Evolutionary conservation across 805 yeast genomes (phyloP).

Genomic region (Hanseniaspora lachancei): DNA sequence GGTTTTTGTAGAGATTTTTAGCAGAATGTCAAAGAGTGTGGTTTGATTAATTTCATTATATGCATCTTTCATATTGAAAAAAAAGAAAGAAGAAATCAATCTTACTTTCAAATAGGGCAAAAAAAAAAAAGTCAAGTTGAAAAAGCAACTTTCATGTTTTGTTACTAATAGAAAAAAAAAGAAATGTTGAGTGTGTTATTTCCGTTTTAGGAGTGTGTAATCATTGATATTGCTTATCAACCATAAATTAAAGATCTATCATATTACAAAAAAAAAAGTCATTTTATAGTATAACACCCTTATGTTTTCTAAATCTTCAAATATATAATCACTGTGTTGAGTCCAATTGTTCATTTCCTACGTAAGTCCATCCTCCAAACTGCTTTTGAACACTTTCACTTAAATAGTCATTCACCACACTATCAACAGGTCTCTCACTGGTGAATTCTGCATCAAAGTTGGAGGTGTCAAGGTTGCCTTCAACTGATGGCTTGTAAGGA

Average conservation of each 20-base stretch:
- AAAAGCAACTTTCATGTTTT: background rate
- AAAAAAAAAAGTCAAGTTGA: background rate
- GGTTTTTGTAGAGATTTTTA: background rate
- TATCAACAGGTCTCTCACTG: slow-evolving; percentile 82
- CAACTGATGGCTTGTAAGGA: slow-evolving; percentile 87
- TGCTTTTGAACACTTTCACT: slow-evolving; percentile 94
- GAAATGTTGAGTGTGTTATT: background rate
- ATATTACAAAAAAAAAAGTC: background rate
- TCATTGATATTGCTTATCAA: background rate
- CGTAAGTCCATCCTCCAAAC: slow-evolving; percentile 98
- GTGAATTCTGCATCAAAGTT: slow-evolving; percentile 91
- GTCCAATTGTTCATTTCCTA: slow-evolving; percentile 45
- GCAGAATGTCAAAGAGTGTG: background rate
- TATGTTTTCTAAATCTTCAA: no score
- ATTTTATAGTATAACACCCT: background rate
- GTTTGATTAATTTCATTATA: background rate
- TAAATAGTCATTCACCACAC: slow-evolving; percentile 83
- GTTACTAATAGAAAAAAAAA: background rate
- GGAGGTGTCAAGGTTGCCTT: slow-evolving; percentile 73
- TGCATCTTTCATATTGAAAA: background rate
- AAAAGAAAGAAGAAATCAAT: background rate
- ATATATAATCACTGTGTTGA: slow-evolving; percentile 14
- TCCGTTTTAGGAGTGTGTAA: background rate
- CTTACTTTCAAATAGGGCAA: background rate
- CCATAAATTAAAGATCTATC: no score